Conservation (phyloP, 2,329 filamentous ascomycete species). For the Hirsutella thompsonii region DNA sequence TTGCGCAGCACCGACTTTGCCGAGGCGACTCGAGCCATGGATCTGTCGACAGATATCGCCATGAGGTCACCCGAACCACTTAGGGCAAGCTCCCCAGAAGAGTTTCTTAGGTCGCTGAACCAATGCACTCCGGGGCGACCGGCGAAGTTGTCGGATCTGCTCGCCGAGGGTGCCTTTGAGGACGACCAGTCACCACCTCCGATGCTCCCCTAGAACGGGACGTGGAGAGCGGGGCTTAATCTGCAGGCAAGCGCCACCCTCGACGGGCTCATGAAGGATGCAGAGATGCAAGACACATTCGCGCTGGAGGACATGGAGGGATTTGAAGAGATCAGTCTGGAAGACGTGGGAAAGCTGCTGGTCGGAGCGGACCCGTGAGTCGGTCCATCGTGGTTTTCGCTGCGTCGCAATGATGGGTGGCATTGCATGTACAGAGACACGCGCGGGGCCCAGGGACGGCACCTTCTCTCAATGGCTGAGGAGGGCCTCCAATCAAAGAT, state of each 20-base stretch:
- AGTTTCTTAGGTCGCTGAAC: slow-evolving; percentile 7
- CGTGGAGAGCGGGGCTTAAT: background rate
- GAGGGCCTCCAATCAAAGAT: background rate
- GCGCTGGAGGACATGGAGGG: slow-evolving; percentile 13
- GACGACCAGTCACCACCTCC: slow-evolving; percentile 3
- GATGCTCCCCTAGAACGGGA: slow-evolving; percentile 4
- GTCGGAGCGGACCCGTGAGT: slow-evolving; percentile 3
- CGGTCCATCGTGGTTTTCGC: background rate
- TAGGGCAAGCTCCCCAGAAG: slow-evolving; percentile 11
- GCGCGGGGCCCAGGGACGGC: background rate
- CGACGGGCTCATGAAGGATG: slow-evolving; percentile 1
- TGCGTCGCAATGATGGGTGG: background rate
- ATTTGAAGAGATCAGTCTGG: slow-evolving; percentile 15
- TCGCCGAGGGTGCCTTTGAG: slow-evolving; percentile 2
- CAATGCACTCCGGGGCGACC: slow-evolving; percentile 3
- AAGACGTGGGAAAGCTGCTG: slow-evolving; percentile 13
- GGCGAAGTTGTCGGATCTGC: slow-evolving; percentile 3
- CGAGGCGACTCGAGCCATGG: slow-evolving; percentile 14
- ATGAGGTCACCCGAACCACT: slow-evolving; percentile 19
- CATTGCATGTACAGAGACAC: slow-evolving; percentile 1
- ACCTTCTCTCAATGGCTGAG: background rate
- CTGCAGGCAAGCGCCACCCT: slow-evolving; percentile 7
- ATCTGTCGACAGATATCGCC: slow-evolving; percentile 14
- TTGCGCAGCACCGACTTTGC: slow-evolving; percentile 14
- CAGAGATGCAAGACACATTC: background rate